Base-by-base conservation (phyloP, 2,329 filamentous ascomycete genomes). In the Davidsoniella neocaledoniae region DNA sequence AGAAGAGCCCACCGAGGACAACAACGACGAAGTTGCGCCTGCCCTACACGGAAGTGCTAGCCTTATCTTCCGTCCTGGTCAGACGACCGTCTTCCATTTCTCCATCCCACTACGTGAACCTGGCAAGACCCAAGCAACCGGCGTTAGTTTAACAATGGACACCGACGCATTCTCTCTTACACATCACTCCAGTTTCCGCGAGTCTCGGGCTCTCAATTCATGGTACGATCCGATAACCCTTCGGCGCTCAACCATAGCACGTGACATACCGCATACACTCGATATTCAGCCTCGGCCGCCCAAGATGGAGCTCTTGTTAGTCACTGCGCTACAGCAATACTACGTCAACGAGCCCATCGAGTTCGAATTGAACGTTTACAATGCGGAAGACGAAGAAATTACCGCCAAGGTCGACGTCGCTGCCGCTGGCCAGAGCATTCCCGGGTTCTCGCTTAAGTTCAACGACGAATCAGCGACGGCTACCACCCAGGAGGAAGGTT, bases 241-340 rank as follows among this genome's bases (percentile, higher is more conserved):
- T 0, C 69, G 64, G 48, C 39, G 46, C 10, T 70, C 70, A 52
- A 68, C 65, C 25, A 61, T 75, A 17, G 63, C 70, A 25, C 69
- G 76, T 7, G 56, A 64, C 9, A 68, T 73, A 43, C 65, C 74
- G 7, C 68, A 74, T 33, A 66, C 68, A 2, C 74, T 94, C 50
- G 80, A 77, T 50, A 79, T 98, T 21, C 71, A 87, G 49, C 90
- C 91, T 1, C 84, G 93, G 56, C 91, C 90, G 25, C 91, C 91
- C 0, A 96, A 95, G 64, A 78, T 98, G 68, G 79, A 86, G 57
- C 76, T 98, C 43, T 73, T 68, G 23, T 66, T 86, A 8, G 68
- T 75, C 2, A 72, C 77, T 39, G 64, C 81, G 6, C 68, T 73
- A 51, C 72, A 77, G 10, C 80, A 87, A 49, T 93, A 90, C 62